A percentile compares a stretch with the other conserved stretches of the same genome.
phyloP scores from a whole-genome alignment of 345 rosid genomes.

The Eucalyptus coolabah region DNA sequence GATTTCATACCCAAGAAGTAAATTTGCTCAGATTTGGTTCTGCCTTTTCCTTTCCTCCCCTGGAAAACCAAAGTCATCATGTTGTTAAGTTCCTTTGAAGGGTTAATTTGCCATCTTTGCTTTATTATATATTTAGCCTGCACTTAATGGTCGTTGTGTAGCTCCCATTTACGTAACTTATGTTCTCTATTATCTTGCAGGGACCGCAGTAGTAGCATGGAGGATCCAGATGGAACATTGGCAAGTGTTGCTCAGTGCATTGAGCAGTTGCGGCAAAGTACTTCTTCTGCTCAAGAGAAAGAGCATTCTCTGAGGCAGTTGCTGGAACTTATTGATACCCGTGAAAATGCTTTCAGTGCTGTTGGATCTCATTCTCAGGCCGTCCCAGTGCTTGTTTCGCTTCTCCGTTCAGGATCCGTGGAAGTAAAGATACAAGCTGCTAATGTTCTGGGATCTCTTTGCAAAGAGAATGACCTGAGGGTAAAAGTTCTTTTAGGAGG shows the following conservation, averaged over 20 bases:
- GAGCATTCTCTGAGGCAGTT: slow-evolving; percentile 81
- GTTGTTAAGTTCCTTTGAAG: not conserved
- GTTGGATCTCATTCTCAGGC: slow-evolving; percentile 99
- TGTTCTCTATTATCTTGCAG: slow-evolving; percentile 22
- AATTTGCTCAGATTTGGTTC: not conserved
- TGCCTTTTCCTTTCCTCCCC: not conserved
- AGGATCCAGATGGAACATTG: slow-evolving; percentile 98
- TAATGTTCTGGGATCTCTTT: slow-evolving; percentile 87
- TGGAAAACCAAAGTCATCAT: not conserved
- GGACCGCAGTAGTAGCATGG: slow-evolving; percentile 91
- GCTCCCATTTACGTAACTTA: not conserved
- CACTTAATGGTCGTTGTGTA: not conserved
- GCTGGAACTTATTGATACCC: slow-evolving; percentile 86
- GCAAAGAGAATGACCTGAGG: slow-evolving; percentile 96
- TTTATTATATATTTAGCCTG: not conserved
- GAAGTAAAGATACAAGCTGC: slow-evolving; percentile 98
- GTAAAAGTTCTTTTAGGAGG: slow-evolving; percentile 99
- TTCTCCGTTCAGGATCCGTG: slow-evolving; percentile 90
- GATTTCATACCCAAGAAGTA: not conserved
- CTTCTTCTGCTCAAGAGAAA: slow-evolving; percentile 86
- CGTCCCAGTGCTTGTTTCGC: slow-evolving; percentile 99
- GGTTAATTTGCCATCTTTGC: not conserved
- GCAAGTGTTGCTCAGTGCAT: slow-evolving; percentile 99
- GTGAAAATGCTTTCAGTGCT: slow-evolving; percentile 96
- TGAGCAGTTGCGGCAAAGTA: slow-evolving; percentile 88